These are phyloP conservation scores for Colletotrichum sp. DNA, from an alignment of 2,329 filamentous ascomycete species.

Conservation along the genomic window DNA sequence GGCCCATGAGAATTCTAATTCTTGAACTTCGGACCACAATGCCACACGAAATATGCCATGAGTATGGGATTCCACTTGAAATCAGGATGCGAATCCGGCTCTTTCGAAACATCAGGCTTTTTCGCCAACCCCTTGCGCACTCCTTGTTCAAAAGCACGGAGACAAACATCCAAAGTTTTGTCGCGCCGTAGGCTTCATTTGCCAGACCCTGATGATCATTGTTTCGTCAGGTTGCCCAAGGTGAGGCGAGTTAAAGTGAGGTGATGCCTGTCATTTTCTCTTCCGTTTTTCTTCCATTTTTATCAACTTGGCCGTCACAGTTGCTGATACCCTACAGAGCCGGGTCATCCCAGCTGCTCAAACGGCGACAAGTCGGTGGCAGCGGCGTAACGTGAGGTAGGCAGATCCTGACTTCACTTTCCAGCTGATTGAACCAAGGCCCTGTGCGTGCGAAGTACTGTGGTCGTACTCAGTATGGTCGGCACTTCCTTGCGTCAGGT, in stretches of 20 bases:
- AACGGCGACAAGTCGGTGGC: neutral
- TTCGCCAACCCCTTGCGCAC: neutral
- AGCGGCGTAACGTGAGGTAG: neutral
- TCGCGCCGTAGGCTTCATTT: neutral
- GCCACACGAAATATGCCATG: neutral
- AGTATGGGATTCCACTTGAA: neutral
- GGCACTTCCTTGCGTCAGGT: neutral
- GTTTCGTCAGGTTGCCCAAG: neutral
- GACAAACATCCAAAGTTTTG: neutral
- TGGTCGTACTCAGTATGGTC: neutral
- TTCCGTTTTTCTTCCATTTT: neutral
- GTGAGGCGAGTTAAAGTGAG: neutral
- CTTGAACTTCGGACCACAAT: neutral
- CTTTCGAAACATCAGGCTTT: neutral
- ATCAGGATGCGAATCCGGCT: neutral
- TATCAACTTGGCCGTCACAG: neutral
- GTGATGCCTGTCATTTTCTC: neutral
- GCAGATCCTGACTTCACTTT: neutral
- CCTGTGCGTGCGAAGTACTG: neutral
- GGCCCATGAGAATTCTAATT: neutral
- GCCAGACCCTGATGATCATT: neutral
- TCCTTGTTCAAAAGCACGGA: neutral
- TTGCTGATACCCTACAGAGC: constrained; percentile 7
- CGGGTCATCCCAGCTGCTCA: constrained; percentile 8
- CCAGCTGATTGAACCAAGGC: neutral